Percentiles rank a stretch among this genome's conserved stretches.
Evolutionary conservation across 2,329 filamentous ascomycete species (phyloP).

Genomic region (Sphaerulina musiva): DNA sequence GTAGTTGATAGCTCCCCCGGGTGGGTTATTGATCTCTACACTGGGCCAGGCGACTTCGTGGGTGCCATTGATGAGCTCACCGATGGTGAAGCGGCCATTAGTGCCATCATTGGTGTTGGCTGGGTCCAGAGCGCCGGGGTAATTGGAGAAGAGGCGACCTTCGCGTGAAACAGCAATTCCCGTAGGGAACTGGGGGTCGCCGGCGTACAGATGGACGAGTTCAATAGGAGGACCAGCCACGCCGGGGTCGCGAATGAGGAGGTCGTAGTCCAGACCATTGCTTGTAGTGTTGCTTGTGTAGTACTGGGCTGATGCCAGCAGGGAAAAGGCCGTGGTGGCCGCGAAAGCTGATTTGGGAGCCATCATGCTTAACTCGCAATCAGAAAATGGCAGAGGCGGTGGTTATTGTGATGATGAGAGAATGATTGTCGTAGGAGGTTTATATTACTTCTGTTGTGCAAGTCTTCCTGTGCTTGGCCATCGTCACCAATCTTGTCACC

Average conservation of each 20-base stretch:
- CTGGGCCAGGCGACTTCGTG: slow-evolving; percentile 42
- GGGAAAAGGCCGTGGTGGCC: background rate
- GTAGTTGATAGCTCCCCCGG: slow-evolving; percentile 47
- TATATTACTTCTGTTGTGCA: background rate
- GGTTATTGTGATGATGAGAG: background rate
- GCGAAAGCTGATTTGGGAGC: background rate
- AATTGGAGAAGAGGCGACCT: slow-evolving; percentile 49
- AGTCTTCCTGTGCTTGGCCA: background rate
- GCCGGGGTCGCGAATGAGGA: slow-evolving; percentile 25
- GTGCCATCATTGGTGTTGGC: slow-evolving; percentile 41
- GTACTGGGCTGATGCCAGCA: background rate
- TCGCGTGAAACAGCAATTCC: slow-evolving; percentile 48
- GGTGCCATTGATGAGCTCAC: slow-evolving; percentile 40
- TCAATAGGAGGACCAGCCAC: slow-evolving; percentile 42
- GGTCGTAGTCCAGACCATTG: slow-evolving; percentile 2
- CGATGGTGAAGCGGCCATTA: slow-evolving; percentile 45
- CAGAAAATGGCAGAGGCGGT: background rate
- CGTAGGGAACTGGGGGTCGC: slow-evolving; percentile 43
- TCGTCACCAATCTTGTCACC: background rate
- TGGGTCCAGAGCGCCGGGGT: slow-evolving; percentile 44
- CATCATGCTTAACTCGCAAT: background rate
- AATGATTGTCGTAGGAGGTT: background rate
- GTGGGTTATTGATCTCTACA: slow-evolving; percentile 44
- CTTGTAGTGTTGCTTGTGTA: background rate
- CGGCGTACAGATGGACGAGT: slow-evolving; percentile 46